Base-by-base conservation (phyloP, 75 land plant species). In the Picea sitchensis region DNA sequence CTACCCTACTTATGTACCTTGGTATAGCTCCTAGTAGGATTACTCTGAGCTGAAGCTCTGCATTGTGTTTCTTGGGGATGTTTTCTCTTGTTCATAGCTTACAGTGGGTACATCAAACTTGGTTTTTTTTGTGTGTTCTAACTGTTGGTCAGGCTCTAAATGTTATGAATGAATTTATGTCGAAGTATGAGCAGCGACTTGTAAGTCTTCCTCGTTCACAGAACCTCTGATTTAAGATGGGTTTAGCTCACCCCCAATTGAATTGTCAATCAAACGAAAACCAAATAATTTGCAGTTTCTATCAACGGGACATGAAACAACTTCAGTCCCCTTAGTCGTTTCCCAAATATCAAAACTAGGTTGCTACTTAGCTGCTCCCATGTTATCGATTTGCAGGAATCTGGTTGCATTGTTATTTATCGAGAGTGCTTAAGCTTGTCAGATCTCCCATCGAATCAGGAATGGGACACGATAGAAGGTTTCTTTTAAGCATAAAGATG, bases 1-100 rank as follows among this genome's bases (percentile, higher is more conserved):
- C 65, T 82, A 21, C 93, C 93, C 74, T 87, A 90, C 82, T 82
- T 82, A 47, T 85, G 90, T 13, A 83, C 85, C 82, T 83, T 83
- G 59, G 85, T 83, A 41, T 82, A 83, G 56, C 85, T 83, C 76
- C 85, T 83, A 18, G 78, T 65, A 58, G 85, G 75, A 41, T 32
- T 38, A 67, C 75, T 34, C 44, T 41, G 44, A 4, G 44, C 44
- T 2, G 38, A 57, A 57, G 38, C 8, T 71, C 69, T 83, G 63
- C 56, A 38, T 26, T 80, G 78, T 4, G 18, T 21, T 2, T 79
- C 81, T 63, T 84, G 44, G 0, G 51, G 20, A 54, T 61, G 3
- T 58, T n/a, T 61, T 67, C 14, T 74, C 84, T 0, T 69, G 36
- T 0, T 57, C 79, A 34, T 26, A 77, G 2, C 61, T 32, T 21